Base-by-base conservation (phyloP, 2,329 filamentous ascomycete genomes). In the Pseudogymnoascus sp. region DNA sequence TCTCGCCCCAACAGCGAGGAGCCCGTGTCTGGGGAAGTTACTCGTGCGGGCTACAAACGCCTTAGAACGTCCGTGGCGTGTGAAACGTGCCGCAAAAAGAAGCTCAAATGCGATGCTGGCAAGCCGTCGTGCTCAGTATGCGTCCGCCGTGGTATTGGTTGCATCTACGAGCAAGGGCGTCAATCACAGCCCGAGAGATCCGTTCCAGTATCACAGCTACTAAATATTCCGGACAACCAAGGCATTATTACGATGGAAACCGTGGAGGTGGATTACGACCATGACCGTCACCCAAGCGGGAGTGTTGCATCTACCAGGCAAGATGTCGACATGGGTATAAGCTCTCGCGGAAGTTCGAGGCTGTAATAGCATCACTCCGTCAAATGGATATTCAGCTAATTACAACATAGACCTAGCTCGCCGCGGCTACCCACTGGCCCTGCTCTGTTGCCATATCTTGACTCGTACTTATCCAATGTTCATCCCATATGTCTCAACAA, bases 401-500 rank as follows among this genome's bases (percentile, higher is more conserved):
- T 34, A 12, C 47, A 57, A 12, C 23, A 23, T 40, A 47, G 45
- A 54, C 16, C 60, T 45, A 40, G 6, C 31, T 40, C 26, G 16
- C 39, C 45, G n/a, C 39, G 14, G 26, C 23, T 45, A 14, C 37
- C 45, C 5, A 11, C 39, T 26, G 60, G 60, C 29, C 37, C 34
- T 45, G 16, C 60, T n/a, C 26, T 62, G 37, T 31, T 40, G 23
- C 39, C 45, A 23, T 62, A 62, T 45, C 39, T 62, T 21, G 60
- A 62, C 39, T 62, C 60, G 7, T 62, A 62, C 60, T 18, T 62
- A 11, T 47, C 45, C 12, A 62, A 62, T 31, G 45, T 62, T 18
- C 60, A 62, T 29, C 60, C 60, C 14, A 45, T 62, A 23, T 62
- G 60, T 18, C 39, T 62, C 23, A 62, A 62, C 31, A 62, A 62